A percentile compares a stretch with the other conserved stretches of the same genome.
Conservation (phyloP, 1,139 yeast genomes). For the Diutina pseudorugosa region DNA sequence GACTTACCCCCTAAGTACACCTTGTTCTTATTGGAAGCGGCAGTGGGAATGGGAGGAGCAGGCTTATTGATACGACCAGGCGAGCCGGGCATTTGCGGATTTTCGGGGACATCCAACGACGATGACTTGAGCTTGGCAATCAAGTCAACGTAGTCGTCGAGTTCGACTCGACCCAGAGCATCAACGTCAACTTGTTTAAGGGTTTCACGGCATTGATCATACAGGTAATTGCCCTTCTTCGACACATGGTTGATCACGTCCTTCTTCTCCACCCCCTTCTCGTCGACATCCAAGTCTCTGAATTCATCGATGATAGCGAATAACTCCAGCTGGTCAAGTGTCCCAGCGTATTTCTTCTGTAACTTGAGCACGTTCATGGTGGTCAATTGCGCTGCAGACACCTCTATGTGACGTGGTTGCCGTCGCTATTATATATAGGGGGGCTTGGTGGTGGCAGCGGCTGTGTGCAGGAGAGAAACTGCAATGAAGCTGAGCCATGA, state of each 20-base stretch:
- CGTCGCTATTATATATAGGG: neutral
- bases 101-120: constrained; percentile 1
- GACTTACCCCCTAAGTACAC: constrained; percentile 72
- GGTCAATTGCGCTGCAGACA: neutral
- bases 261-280: constrained; percentile 91
- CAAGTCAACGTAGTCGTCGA: constrained; percentile 90
- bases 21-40: constrained; percentile 43
- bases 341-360: constrained; percentile 69
- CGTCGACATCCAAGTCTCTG: constrained; percentile 73
- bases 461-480: neutral
- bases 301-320: constrained; percentile 72
- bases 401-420: neutral
- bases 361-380: constrained; percentile 38
- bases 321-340: constrained; percentile 73
- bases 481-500: neutral
- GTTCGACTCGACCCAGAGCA: constrained; percentile 92
- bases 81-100: constrained; percentile 6
- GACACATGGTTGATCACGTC: constrained; percentile 78
- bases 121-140: constrained; percentile 56
- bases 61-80: constrained; percentile 5
- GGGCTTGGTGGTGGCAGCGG: neutral
- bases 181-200: constrained; percentile 85
- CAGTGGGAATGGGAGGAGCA: constrained; percentile 22
- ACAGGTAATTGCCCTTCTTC: constrained; percentile 65
- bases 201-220: constrained; percentile 90